A percentile compares a stretch with the other conserved stretches of the same genome.
Conservation (phyloP, 2,329 filamentous ascomycete genomes). For the Ascocoryne sarcoides region DNA sequence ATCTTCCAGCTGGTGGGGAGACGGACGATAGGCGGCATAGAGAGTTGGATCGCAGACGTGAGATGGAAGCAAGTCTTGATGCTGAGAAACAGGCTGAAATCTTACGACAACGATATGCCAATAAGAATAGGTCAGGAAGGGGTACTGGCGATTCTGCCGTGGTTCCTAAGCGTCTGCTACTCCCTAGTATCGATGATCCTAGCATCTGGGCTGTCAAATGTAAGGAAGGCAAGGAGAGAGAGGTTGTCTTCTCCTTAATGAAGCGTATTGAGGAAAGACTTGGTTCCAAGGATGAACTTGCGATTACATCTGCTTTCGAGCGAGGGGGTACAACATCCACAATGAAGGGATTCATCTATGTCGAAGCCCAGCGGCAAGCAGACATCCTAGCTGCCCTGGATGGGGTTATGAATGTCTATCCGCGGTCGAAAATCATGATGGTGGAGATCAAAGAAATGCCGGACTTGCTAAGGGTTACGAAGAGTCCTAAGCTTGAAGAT, state of each 20-base stretch:
- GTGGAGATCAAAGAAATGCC: constrained; percentile 97
- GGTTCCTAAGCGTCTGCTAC: constrained; percentile 74
- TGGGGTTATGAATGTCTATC: constrained; percentile 81
- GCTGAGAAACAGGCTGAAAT: constrained; percentile 88
- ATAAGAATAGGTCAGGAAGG: constrained; percentile 62
- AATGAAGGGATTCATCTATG: constrained; percentile 93
- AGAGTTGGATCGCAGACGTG: constrained; percentile 85
- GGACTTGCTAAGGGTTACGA: constrained; percentile 82
- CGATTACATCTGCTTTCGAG: constrained; percentile 87
- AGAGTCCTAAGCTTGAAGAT: constrained; percentile 74
- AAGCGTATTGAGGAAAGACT: constrained; percentile 77
- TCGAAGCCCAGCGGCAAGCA: constrained; percentile 80
- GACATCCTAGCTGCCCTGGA: constrained; percentile 79
- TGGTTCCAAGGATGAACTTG: constrained; percentile 69
- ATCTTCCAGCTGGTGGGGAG: constrained; percentile 62
- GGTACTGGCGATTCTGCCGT: constrained; percentile 62
- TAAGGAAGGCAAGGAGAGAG: constrained; percentile 90
- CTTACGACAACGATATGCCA: constrained; percentile 79
- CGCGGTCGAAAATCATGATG: constrained; percentile 74
- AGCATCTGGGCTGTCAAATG: constrained; percentile 92
- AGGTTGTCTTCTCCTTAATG: constrained; percentile 80
- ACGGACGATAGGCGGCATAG: constrained; percentile 88
- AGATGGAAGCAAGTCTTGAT: constrained; percentile 80
- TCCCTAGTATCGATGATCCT: constrained; percentile 90
- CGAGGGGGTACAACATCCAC: constrained; percentile 65